A percentile compares a stretch with the other conserved stretches of the same genome.
phyloP scores from a whole-genome alignment of 306 rosid genomes.

The Acacia confusa region DNA sequence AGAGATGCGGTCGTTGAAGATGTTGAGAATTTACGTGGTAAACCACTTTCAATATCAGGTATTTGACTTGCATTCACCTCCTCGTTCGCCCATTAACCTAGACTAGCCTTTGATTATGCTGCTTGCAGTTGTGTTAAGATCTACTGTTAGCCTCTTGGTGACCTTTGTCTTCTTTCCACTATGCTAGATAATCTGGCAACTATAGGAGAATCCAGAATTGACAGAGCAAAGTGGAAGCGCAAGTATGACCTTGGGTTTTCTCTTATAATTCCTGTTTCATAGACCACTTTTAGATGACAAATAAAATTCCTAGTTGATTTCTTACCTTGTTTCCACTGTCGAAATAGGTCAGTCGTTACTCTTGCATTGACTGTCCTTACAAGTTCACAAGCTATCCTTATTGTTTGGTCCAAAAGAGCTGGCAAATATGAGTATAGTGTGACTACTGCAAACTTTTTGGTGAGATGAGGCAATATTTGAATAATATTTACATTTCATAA shows the following conservation, averaged over 20 bases:
- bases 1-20: constrained; percentile 34
- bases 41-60: constrained; percentile 22
- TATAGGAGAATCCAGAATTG: constrained; percentile 39
- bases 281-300: background rate
- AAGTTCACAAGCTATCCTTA: constrained; percentile 91
- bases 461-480: constrained; percentile 33
- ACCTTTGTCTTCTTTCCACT: background rate
- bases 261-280: background rate
- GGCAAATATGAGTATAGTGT: constrained; percentile 97
- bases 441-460: constrained; percentile 92
- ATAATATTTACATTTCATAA: constrained; percentile 21
- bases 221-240: constrained; percentile 58
- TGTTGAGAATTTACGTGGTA: constrained; percentile 45
- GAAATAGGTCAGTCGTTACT: constrained; percentile 74
- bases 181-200: constrained; percentile 30
- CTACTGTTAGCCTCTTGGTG: background rate
- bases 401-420: constrained; percentile 96
- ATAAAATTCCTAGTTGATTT: constrained; percentile 3
- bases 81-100: background rate
- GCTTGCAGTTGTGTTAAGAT: background rate
- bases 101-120: background rate
- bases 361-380: constrained; percentile 84
- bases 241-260: constrained; percentile 37
- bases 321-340: constrained; percentile 4
- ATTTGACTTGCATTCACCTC: background rate